Conservation (phyloP, 1,284 basidiomycete genomes). For the Leccinum subspadiceum region DNA sequence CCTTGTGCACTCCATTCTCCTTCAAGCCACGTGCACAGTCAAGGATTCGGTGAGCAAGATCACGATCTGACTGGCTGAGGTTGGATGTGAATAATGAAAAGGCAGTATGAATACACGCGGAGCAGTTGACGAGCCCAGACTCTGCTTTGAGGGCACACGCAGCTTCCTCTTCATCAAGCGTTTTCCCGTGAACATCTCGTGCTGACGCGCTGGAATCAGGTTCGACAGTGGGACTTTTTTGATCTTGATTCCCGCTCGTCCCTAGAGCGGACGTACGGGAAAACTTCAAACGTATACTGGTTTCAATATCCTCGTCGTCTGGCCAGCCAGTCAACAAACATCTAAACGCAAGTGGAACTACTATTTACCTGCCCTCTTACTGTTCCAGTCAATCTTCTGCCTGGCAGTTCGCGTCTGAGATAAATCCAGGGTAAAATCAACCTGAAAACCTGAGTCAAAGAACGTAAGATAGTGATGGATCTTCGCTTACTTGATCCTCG, state of each 20-base stretch:
- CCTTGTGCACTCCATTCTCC: conserved; percentile 47
- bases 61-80: conserved; percentile 37
- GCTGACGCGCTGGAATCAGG: neutral
- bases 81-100: conserved; percentile 36
- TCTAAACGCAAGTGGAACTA: conserved; percentile 1
- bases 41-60: conserved; percentile 40
- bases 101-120: conserved; percentile 51
- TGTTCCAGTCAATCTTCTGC: conserved; percentile 69
- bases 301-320: conserved; percentile 83
- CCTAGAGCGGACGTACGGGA: conserved; percentile 16
- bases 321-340: conserved; percentile 3
- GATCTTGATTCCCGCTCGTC: conserved; percentile 15
- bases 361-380: conserved; percentile 74
- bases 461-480: neutral
- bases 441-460: conserved; percentile 36
- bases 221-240: conserved; percentile 17
- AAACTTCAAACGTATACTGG: conserved; percentile 52
- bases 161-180: conserved; percentile 42
- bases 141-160: conserved; percentile 47
- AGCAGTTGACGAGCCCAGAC: conserved; percentile 55
- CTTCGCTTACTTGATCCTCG: conserved; percentile 53
- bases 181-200: conserved; percentile 43
- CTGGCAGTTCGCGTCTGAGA: conserved; percentile 54
- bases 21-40: conserved; percentile 41
- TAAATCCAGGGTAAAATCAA: conserved; percentile 67